Evolutionary conservation across 345 rosid species (phyloP).

Genomic region (Erodium maritimum): DNA sequence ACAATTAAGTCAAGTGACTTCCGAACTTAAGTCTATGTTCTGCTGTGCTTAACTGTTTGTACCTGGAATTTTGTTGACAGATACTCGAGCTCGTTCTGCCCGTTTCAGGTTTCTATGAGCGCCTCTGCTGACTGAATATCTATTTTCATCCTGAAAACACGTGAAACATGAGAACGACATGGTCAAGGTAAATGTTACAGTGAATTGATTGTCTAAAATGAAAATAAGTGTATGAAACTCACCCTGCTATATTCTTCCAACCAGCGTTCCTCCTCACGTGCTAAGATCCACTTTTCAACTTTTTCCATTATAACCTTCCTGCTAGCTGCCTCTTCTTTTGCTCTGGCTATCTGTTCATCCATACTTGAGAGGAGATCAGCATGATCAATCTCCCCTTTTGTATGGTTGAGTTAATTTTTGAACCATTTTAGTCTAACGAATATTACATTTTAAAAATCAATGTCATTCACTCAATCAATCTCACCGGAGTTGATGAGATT

Average conservation of each 20-base stretch:
- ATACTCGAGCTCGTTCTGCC: constrained; percentile 79
- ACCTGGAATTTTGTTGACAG: constrained; percentile 86
- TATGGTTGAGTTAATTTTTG: constrained; percentile 11
- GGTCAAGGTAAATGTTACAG: background rate
- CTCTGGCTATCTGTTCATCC: constrained; percentile 82
- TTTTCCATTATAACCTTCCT: constrained; percentile 85
- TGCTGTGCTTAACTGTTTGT: constrained; percentile 2
- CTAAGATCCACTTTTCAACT: constrained; percentile 76
- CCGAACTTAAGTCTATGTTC: background rate
- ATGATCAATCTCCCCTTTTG: constrained; percentile 77
- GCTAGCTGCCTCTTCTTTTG: constrained; percentile 84
- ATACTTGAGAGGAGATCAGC: constrained; percentile 66
- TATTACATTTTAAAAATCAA: background rate
- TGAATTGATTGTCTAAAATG: background rate
- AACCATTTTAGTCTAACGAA: constrained; percentile 3
- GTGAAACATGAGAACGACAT: background rate
- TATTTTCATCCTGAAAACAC: constrained; percentile 66
- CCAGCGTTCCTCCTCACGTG: constrained; percentile 88
- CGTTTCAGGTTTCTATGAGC: constrained; percentile 82
- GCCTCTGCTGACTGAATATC: constrained; percentile 89
- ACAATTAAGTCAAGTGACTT: constrained; percentile 1
- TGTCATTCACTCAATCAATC: constrained; percentile 11
- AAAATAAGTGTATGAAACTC: constrained; percentile 8
- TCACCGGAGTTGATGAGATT: constrained; percentile 67
- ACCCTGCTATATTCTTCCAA: constrained; percentile 96